Base-by-base conservation (phyloP, 495 filamentous ascomycete genomes). In the Penicillium salamii region DNA sequence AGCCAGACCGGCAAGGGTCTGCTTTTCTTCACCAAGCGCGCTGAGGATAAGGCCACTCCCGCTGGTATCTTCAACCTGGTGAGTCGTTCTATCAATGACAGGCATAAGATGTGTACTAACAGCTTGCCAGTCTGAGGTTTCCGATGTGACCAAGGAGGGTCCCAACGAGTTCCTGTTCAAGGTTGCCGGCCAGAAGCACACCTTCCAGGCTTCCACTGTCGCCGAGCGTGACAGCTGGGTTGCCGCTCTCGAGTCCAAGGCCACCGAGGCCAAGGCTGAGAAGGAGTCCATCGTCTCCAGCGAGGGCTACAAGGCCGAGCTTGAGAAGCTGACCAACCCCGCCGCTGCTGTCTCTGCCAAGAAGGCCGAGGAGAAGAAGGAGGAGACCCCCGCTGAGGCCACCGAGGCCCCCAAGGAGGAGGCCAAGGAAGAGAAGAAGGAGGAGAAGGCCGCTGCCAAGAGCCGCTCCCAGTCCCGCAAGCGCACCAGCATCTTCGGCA, bases 1-100 rank as follows among this genome's bases (percentile, higher is more conserved):
- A 84, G 78, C 52, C 82, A 95, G 74, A 97, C 93, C 50, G 91
- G 93, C 62, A 96, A 95, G 80, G 93, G 93, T 70, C 85, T 98
- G 6, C 75, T 97, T 28, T 95, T 93, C 78, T 90, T 89, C 70
- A 82, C 84, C 69, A 97, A 97, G 85, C 81, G 87, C 58, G 81
- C 84, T 46, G 80, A 85, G 58, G 83, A 91, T 68, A 96, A 92
- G 83, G 73, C 75, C 37, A 81, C 78, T 39, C 91, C 91, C 26
- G 78, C 82, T 51, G 87, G 89, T 46, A 87, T 91, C 55, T 82
- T 96, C 68, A 91, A 91, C 65, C 66, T 97, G 58, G 90, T 96
- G 78, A 58, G 86, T 69, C 12, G 11, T 7, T 31, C 5, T 19
- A 20, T 5, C 33, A 15, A 13, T 13, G 14, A 37, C 17, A 2